A percentile compares a stretch with the other conserved stretches of the same genome.
phyloP scores from a whole-genome alignment of 306 rosid genomes.

The Carpinus viminea region DNA sequence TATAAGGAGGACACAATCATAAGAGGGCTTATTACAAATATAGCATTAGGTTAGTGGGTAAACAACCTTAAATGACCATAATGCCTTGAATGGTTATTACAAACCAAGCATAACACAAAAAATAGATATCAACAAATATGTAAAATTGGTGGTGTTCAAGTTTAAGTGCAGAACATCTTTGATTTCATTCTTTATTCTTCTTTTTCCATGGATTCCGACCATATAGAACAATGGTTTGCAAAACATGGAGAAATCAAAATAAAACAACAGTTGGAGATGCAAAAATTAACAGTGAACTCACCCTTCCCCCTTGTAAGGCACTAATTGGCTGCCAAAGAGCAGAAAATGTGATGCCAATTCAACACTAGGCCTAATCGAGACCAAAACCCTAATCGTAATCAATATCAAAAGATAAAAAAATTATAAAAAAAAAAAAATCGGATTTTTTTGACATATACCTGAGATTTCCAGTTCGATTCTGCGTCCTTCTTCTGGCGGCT shows the following conservation, averaged over 20 bases:
- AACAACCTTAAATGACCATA: not conserved
- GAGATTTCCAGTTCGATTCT: constrained; percentile 91
- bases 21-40: not conserved
- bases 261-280: not conserved
- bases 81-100: not conserved
- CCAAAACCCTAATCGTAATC: not conserved
- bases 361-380: no score
- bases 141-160: not conserved
- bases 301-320: constrained; percentile 91
- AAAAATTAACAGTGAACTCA: constrained; percentile 13
- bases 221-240: not conserved
- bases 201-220: not conserved
- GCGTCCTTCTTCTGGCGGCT: constrained; percentile 96
- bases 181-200: not conserved
- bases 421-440: no score
- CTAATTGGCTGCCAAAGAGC: constrained; percentile 99
- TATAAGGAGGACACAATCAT: not conserved
- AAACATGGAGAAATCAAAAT: no score
- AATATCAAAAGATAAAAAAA: not conserved
- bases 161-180: not conserved
- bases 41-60: not conserved
- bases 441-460: constrained; percentile 39
- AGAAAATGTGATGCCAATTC: constrained; percentile 86
- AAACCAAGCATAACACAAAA: not conserved
- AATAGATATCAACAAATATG: not conserved